Evolutionary conservation across 805 yeast species (phyloP).

Genomic region (Saturnispora quitensis): DNA sequence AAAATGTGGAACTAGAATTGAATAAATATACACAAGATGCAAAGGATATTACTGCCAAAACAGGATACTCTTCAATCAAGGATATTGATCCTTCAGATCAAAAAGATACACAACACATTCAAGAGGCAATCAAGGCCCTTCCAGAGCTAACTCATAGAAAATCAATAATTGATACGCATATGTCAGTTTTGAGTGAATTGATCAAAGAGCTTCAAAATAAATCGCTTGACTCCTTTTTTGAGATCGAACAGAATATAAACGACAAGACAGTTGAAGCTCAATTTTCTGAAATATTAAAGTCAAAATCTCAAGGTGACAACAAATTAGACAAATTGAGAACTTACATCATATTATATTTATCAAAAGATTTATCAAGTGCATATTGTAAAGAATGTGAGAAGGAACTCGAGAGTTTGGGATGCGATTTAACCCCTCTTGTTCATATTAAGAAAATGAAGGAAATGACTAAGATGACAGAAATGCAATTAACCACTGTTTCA

Average conservation of each 20-base stretch:
- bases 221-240: constrained; percentile 82
- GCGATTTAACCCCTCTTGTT: constrained; percentile 55
- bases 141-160: constrained; percentile 91
- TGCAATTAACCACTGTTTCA: constrained; percentile 27
- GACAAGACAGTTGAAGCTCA: constrained; percentile 50
- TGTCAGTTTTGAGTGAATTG: constrained; percentile 84
- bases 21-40: constrained; percentile 81
- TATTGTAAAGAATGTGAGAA: constrained; percentile 53
- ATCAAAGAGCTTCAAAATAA: constrained; percentile 80
- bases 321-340: constrained; percentile 76
- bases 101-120: constrained; percentile 57
- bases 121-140: constrained; percentile 80
- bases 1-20: constrained; percentile 81
- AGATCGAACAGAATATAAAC: constrained; percentile 76
- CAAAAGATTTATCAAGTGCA: constrained; percentile 39
- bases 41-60: constrained; percentile 67
- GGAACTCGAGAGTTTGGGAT: constrained; percentile 44
- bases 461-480: constrained; percentile 42
- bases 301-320: constrained; percentile 44
- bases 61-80: constrained; percentile 62
- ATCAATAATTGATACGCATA: constrained; percentile 86
- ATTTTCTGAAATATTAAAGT: constrained; percentile 50
- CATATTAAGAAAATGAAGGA: constrained; percentile 81
- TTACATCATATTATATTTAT: constrained; percentile 66
- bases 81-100: constrained; percentile 59